These are phyloP conservation scores for Nemania serpens DNA, from an alignment of 2,329 filamentous ascomycete genomes.

Conservation along the genomic window DNA sequence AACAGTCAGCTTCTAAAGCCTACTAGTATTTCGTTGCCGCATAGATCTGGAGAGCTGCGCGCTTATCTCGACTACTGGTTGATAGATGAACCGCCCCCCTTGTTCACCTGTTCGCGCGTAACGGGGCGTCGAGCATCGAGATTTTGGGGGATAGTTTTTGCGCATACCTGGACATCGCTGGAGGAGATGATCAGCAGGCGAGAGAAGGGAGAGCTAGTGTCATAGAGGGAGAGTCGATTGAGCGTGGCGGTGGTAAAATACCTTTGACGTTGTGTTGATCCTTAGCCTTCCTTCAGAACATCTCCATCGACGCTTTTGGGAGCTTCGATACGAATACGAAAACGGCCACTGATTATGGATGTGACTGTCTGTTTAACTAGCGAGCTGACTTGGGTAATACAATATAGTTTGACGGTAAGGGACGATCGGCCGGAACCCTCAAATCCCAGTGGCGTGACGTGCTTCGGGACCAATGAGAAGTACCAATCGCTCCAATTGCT, in stretches of 20 bases:
- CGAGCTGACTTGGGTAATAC: not conserved
- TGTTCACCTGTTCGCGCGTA: too few species aligned
- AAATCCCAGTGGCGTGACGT: slow-evolving; percentile 23
- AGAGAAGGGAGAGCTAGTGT: too few species aligned
- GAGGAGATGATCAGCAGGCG: too few species aligned
- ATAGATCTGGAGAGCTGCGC: too few species aligned
- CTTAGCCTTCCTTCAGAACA: not conserved
- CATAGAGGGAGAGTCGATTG: too few species aligned
- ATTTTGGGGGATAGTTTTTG: not conserved
- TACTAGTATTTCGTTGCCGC: too few species aligned
- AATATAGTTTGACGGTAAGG: slow-evolving; percentile 1
- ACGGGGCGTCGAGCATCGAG: too few species aligned
- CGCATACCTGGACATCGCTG: not conserved
- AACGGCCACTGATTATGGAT: slow-evolving; percentile 23
- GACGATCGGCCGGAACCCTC: slow-evolving; percentile 16
- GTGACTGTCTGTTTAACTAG: too few species aligned
- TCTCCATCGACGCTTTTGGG: not conserved
- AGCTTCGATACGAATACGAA: slow-evolving; percentile 40
- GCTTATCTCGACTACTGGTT: too few species aligned
- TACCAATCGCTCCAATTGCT: not conserved
- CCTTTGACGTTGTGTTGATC: not conserved
- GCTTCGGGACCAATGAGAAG: slow-evolving; percentile 18
- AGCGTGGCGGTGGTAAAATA: slow-evolving; percentile 14
- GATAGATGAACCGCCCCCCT: not conserved
- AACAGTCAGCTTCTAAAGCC: too few species aligned